Percentiles rank a stretch among this genome's conserved stretches.
These are phyloP conservation scores for Neckera pumila DNA, from an alignment of 225 moss, liverwort and hornwort species.

Conservation along the genomic window DNA sequence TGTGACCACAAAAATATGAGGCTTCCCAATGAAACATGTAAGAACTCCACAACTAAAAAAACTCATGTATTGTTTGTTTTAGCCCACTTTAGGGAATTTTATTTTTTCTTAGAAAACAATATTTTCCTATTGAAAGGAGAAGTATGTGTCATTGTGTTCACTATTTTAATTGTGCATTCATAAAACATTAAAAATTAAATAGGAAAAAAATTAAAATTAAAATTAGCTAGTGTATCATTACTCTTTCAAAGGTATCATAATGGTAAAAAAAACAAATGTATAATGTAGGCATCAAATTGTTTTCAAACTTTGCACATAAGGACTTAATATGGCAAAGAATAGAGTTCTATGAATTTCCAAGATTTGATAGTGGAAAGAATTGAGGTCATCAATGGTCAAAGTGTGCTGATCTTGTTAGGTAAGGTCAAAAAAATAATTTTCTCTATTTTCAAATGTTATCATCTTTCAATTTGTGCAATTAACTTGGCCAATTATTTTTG, in stretches of 20 bases:
- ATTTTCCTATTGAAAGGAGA: too few species aligned
- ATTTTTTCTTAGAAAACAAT: too few species aligned
- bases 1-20: too few species aligned
- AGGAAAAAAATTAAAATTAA: background rate
- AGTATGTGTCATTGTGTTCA: background rate
- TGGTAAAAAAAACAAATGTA: background rate
- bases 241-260: rapidly evolving
- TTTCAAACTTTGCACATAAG: background rate
- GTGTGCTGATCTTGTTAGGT: background rate
- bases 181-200: background rate
- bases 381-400: background rate
- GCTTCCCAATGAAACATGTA: too few species aligned
- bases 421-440: background rate
- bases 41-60: too few species aligned
- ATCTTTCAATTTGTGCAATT: background rate
- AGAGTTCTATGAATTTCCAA: background rate
- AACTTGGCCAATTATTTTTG: background rate
- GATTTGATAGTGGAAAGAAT: background rate
- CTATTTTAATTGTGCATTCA: rapidly evolving
- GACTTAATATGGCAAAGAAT: background rate
- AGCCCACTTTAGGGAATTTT: too few species aligned
- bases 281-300: background rate
- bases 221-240: too few species aligned
- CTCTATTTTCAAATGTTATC: background rate
- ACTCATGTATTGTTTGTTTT: too few species aligned